Conservation (phyloP, 1,139 yeast genomes). For the Pichia sp. region DNA sequence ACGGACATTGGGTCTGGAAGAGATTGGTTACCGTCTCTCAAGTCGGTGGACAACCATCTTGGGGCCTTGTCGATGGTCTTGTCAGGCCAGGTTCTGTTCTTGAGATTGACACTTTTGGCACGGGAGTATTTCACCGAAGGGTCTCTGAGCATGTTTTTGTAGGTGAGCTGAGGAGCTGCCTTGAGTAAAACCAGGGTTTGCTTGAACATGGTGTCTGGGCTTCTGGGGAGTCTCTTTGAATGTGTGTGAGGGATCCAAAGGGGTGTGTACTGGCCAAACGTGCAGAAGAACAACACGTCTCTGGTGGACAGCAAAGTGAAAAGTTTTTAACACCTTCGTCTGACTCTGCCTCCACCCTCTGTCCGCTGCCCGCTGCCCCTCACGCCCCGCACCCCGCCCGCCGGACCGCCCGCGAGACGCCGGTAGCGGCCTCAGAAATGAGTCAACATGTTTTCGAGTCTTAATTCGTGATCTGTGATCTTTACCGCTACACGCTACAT, state of each 20-base stretch:
- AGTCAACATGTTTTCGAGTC: conserved; percentile 24
- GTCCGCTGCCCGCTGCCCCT: no score
- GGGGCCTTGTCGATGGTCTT: conserved; percentile 79
- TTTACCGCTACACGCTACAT: no score
- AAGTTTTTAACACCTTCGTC: background rate
- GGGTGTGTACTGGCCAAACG: background rate
- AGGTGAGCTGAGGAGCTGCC: conserved; percentile 28
- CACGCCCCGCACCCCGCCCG: background rate
- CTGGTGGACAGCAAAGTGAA: background rate
- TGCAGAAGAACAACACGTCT: background rate
- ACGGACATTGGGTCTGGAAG: conserved; percentile 97
- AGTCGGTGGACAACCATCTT: conserved; percentile 95
- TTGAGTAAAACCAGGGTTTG: conserved; percentile 26
- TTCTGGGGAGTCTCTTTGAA: background rate
- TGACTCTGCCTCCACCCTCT: background rate
- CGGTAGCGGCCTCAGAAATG: conserved; percentile 1
- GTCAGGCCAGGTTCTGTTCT: conserved; percentile 88
- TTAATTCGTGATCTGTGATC: no score
- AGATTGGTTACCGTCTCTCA: conserved; percentile 97
- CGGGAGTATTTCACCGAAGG: conserved; percentile 77
- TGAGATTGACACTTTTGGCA: conserved; percentile 63
- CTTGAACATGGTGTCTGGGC: conserved; percentile 27
- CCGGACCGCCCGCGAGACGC: conserved; percentile 1
- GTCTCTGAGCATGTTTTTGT: conserved; percentile 55
- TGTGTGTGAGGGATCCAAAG: background rate